phyloP scores from a whole-genome alignment of 306 rosid species.

The Luffa aegyptiaca region DNA sequence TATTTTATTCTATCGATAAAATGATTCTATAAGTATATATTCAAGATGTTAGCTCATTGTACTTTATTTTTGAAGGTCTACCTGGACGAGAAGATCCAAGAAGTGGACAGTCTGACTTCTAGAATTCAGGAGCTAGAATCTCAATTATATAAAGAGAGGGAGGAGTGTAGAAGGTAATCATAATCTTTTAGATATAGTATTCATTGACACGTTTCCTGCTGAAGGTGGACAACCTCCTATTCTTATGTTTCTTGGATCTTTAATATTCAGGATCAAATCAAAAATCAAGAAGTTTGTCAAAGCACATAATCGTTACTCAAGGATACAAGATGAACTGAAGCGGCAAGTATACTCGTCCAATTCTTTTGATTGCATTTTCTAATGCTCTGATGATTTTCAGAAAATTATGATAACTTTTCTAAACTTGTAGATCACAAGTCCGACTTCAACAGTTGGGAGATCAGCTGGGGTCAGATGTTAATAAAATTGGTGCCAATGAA shows the following conservation, averaged over 20 bases:
- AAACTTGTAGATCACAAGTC: constrained; percentile 53
- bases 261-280: constrained; percentile 53
- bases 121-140: constrained; percentile 82
- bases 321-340: constrained; percentile 68
- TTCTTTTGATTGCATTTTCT: not conserved
- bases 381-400: not conserved
- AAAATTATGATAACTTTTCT: constrained; percentile 7
- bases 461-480: constrained; percentile 59
- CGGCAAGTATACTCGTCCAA: constrained; percentile 32
- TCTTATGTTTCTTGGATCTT: constrained; percentile 12
- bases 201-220: not conserved
- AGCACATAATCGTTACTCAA: constrained; percentile 41
- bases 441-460: constrained; percentile 71
- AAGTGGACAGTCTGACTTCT: constrained; percentile 72
- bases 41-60: not conserved
- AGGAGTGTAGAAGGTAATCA: constrained; percentile 60
- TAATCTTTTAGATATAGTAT: not conserved
- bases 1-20: not conserved
- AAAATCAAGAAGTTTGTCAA: constrained; percentile 68
- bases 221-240: not conserved
- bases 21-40: not conserved
- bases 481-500: constrained; percentile 50
- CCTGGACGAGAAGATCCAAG: constrained; percentile 71
- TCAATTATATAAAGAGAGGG: constrained; percentile 61
- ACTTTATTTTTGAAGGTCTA: constrained; percentile 29